Percentiles rank a stretch among this genome's conserved stretches.
Conservation (phyloP, 1,284 basidiomycete genomes). For the Tilletia walkeri region DNA sequence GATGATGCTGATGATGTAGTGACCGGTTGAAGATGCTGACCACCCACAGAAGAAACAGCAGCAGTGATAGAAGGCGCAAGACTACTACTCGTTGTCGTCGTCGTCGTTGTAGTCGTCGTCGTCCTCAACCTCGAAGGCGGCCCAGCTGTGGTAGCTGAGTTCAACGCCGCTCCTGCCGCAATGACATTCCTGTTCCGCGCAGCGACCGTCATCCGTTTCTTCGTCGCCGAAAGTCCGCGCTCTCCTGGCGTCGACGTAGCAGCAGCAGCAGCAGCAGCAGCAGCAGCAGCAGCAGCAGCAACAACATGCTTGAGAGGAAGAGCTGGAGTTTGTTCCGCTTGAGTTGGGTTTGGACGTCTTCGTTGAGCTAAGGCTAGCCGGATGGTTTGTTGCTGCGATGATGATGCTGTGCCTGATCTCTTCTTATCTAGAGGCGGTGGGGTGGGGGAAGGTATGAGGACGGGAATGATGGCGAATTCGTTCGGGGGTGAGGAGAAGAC, state of each 20-base stretch:
- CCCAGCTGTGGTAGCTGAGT: neutral
- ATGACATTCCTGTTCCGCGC: neutral
- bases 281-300: neutral
- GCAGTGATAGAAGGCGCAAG: too few relatives aligned
- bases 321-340: too few relatives aligned
- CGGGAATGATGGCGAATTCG: conserved; percentile 10
- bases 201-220: conserved; percentile 11
- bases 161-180: neutral
- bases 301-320: too few relatives aligned
- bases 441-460: neutral
- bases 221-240: neutral
- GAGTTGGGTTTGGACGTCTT: neutral
- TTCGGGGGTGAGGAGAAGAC: neutral
- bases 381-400: too few relatives aligned
- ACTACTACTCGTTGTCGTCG: too few relatives aligned
- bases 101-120: too few relatives aligned
- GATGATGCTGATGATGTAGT: neutral
- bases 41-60: too few relatives aligned
- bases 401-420: too few relatives aligned
- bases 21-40: too few relatives aligned
- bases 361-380: neutral
- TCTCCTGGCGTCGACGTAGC: neutral
- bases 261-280: neutral
- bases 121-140: too few relatives aligned
- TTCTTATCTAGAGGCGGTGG: too few relatives aligned